phyloP scores from a whole-genome alignment of 352 stramenopile species.

The Phytophthora pseudosyringae region DNA sequence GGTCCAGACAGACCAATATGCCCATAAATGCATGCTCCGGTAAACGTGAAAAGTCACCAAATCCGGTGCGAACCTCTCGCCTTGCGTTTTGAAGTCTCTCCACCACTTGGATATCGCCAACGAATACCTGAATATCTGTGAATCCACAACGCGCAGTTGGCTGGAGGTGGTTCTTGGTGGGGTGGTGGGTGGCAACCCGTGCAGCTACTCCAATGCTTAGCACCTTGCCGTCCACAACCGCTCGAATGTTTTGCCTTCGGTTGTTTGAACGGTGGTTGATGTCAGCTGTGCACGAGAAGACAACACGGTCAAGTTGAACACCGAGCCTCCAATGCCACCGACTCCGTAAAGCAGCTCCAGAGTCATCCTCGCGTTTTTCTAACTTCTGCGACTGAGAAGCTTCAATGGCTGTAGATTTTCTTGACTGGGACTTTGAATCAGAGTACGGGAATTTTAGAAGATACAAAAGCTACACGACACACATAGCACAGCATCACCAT shows the following conservation, averaged over 20 bases:
- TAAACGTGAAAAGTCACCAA: slow-evolving; percentile 52
- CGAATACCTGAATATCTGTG: slow-evolving; percentile 48
- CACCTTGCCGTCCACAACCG: slow-evolving; percentile 17
- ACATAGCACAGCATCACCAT: slow-evolving; percentile 15
- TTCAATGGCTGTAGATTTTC: neutral
- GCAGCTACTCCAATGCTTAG: slow-evolving; percentile 37
- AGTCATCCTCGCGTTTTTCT: slow-evolving; percentile 2
- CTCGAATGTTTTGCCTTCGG: slow-evolving; percentile 11
- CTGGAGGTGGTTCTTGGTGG: slow-evolving; percentile 24
- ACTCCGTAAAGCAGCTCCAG: neutral
- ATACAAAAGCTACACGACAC: slow-evolving; percentile 45
- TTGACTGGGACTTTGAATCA: neutral
- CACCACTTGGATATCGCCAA: slow-evolving; percentile 40
- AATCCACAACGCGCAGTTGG: slow-evolving; percentile 22
- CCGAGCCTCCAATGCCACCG: slow-evolving; percentile 41
- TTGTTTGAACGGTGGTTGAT: slow-evolving; percentile 23
- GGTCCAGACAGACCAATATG: slow-evolving; percentile 58
- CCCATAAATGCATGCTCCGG: slow-evolving; percentile 48
- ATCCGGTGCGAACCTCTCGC: slow-evolving; percentile 19
- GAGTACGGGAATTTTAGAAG: slow-evolving; percentile 43
- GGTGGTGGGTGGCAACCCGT: slow-evolving; percentile 51
- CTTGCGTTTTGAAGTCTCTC: slow-evolving; percentile 38
- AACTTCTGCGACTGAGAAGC: slow-evolving; percentile 2
- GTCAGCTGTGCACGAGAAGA: slow-evolving; percentile 27
- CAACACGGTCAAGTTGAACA: slow-evolving; percentile 35